These are phyloP conservation scores for Xylariaceae sp. DNA, from an alignment of 2,329 filamentous ascomycete species.

Conservation along the genomic window DNA sequence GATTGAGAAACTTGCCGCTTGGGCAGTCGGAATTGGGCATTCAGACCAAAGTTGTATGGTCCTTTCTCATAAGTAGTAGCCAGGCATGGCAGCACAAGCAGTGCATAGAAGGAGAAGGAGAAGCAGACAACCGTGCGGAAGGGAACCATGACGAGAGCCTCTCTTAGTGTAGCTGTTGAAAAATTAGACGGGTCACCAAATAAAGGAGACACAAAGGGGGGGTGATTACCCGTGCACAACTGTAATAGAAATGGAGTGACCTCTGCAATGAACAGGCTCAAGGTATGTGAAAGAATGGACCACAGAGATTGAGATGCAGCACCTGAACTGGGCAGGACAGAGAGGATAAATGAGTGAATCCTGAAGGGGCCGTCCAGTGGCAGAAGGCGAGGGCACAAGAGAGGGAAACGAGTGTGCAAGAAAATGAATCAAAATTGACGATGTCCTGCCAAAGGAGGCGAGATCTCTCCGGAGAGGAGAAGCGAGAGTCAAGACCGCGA, in stretches of 20 bases:
- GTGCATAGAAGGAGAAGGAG: slow-evolving; percentile 5
- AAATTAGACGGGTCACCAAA: too few relatives aligned
- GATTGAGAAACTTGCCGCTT: slow-evolving; percentile 34
- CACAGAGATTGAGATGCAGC: too few relatives aligned
- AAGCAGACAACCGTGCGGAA: slow-evolving; percentile 3
- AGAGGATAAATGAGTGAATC: not conserved
- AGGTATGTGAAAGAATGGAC: too few relatives aligned
- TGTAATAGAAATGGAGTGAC: too few relatives aligned
- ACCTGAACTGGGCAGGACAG: too few relatives aligned
- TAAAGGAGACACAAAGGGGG: too few relatives aligned
- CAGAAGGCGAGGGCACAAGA: too few relatives aligned
- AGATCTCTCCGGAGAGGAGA: not conserved
- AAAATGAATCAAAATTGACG: not conserved
- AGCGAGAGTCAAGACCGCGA: not conserved
- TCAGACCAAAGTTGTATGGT: slow-evolving; percentile 37
- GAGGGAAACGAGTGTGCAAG: not conserved
- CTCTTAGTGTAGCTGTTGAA: not conserved
- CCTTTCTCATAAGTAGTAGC: slow-evolving; percentile 7
- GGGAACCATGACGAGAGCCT: slow-evolving; percentile 2
- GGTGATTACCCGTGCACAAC: too few relatives aligned
- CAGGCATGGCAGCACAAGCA: slow-evolving; percentile 7
- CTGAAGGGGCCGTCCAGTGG: not conserved
- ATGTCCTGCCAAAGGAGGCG: not conserved
- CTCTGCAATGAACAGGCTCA: too few relatives aligned
- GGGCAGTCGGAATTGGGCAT: slow-evolving; percentile 35